Base-by-base conservation (phyloP, 345 rosid species). In the Orychophragmus violaceus region DNA sequence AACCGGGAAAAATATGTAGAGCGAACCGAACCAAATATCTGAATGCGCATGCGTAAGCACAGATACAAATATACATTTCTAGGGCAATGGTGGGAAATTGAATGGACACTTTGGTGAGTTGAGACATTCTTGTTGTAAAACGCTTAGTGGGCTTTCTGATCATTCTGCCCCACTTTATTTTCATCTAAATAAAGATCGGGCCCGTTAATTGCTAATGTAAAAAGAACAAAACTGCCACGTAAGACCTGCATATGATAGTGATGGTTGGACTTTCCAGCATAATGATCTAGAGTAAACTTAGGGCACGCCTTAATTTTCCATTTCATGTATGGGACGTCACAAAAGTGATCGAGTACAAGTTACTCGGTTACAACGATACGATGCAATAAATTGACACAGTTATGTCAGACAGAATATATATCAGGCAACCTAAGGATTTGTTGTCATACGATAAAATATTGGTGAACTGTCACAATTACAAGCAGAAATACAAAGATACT, bases 251-350 rank as follows among this genome's bases (percentile, higher is more conserved):
- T 29, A 29, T 41, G 32, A 42, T 2, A 24, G 24, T 24, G 48
- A 35, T 37, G 7, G 30, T 42, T 41, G 22, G 41, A 53, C 23
- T 41, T 29, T 24, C 22, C 53, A 66, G 12, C 46, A 58, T 42
- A 21, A 33, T 3, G 13, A 45, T 35, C 1, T 23, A 46, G 37
- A 33, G 45, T 9, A 33, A 45, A 56, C 24, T 30, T 32, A 5
- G 29, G 29, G 5, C 42, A 21, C 50, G 19, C n/a, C 51, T 55
- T 55, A 21, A n/a, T 16, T 32, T 46, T 57, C 10, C 21, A 7
- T 32, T 21, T 35, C 64, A 45, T 68, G 72, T 45, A 12, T 68
- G 11, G 27, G 14, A 68, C 64, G 65, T 46, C 64, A 68, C 72
- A 33, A 45, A 48, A 32, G 33, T 24, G 14, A 5, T 45, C 49